Percentiles rank a stretch among this genome's conserved stretches.
phyloP scores from a whole-genome alignment of 139 green algal species.

The Haematococcus sp. region DNA sequence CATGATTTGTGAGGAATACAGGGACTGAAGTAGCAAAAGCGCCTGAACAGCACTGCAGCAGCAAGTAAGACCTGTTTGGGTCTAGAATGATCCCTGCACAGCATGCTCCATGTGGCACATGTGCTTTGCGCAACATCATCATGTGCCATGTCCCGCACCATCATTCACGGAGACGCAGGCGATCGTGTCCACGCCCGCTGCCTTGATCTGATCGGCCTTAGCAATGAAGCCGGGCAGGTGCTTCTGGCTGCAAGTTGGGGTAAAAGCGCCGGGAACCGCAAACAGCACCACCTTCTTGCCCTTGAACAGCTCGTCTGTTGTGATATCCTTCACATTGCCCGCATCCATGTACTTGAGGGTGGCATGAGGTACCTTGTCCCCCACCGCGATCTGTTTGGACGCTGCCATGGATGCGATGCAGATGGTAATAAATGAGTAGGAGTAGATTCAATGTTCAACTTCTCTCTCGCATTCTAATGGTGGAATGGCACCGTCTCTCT shows the following conservation, averaged over 20 bases:
- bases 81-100: no score
- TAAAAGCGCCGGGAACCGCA: constrained; percentile 88
- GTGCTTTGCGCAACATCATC: no score
- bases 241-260: constrained; percentile 87
- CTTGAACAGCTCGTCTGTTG: constrained; percentile 72
- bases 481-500: no score
- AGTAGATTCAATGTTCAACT: no score
- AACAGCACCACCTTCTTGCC: constrained; percentile 91
- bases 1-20: no score
- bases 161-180: constrained; percentile 90
- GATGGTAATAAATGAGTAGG: no score
- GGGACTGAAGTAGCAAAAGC: no score
- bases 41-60: no score
- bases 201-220: constrained; percentile 87
- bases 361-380: constrained; percentile 57
- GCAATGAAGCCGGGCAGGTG: constrained; percentile 90
- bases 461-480: no score
- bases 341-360: constrained; percentile 53
- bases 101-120: not conserved
- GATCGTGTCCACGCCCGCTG: constrained; percentile 90
- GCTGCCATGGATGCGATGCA: no score
- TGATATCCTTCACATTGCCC: constrained; percentile 84
- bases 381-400: constrained; percentile 34
- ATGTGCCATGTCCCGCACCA: no score
- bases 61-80: no score